These are phyloP conservation scores for Echria macrotheca DNA, from an alignment of 495 filamentous ascomycete genomes.

Conservation along the genomic window DNA sequence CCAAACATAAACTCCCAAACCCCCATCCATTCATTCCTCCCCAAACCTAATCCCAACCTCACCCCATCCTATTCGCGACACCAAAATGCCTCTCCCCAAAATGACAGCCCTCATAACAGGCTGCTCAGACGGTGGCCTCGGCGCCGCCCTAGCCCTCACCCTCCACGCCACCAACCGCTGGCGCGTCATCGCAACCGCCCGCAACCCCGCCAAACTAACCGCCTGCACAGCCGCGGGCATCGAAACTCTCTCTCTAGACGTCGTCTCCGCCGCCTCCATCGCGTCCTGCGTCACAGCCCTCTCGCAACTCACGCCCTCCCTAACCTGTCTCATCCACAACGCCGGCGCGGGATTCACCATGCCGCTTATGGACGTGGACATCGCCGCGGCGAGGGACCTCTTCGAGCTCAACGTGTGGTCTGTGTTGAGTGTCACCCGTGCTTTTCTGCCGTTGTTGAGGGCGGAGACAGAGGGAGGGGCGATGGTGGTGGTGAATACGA, in stretches of 20 bases:
- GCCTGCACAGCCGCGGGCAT: constrained; percentile 3
- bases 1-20: too few species aligned
- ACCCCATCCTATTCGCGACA: too few species aligned
- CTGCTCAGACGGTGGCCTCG: constrained; percentile 50
- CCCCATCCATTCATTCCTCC: too few species aligned
- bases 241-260: not conserved
- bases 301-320: not conserved
- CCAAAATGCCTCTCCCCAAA: constrained; percentile 26
- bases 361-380: not conserved
- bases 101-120: constrained; percentile 40
- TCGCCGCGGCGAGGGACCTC: not conserved
- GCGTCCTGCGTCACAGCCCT: not conserved
- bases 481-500: constrained; percentile 28
- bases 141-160: constrained; percentile 45
- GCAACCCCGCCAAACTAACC: constrained; percentile 39
- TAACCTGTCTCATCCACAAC: not conserved
- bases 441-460: not conserved
- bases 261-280: not conserved
- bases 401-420: constrained; percentile 4
- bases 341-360: not conserved
- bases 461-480: constrained; percentile 5
- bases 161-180: constrained; percentile 42
- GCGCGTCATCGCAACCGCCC: constrained; percentile 53
- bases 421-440: not conserved
- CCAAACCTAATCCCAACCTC: too few species aligned